Evolutionary conservation across 345 rosid genomes (phyloP).

Genomic region (Ricinus communis): DNA sequence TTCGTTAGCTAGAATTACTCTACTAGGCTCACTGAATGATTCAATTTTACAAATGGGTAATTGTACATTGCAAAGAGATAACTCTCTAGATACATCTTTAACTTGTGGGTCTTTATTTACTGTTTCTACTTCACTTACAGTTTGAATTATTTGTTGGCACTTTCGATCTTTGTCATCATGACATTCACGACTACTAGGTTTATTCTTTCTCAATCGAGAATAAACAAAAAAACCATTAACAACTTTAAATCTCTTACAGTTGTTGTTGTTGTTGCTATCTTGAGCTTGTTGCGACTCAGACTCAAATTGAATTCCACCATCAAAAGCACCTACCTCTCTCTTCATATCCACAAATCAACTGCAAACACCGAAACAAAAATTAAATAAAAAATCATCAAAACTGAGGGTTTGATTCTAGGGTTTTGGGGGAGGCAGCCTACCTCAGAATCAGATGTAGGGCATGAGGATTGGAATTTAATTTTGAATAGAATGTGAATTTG

Average conservation of each 20-base stretch:
- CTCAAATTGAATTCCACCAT: conserved; percentile 27
- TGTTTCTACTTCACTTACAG: neutral
- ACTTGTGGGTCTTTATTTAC: neutral
- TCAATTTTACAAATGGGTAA: conserved; percentile 21
- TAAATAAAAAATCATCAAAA: neutral
- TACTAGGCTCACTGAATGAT: conserved; percentile 19
- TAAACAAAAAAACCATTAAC: conserved; percentile 76
- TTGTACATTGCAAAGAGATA: conserved; percentile 16
- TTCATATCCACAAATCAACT: conserved; percentile 52
- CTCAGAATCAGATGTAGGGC: neutral
- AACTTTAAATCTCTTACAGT: conserved; percentile 58
- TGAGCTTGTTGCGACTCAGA: conserved; percentile 36
- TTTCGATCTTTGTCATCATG: conserved; percentile 22
- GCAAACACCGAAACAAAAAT: neutral
- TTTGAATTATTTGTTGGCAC: neutral
- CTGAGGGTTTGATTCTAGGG: conserved; percentile 10
- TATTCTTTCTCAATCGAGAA: conserved; percentile 45
- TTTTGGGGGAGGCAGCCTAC: neutral
- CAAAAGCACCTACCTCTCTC: conserved; percentile 48
- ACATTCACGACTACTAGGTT: neutral
- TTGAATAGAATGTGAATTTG: neutral
- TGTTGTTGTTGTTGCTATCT: conserved; percentile 30
- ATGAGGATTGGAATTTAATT: conserved; percentile 1
- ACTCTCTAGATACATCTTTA: neutral
- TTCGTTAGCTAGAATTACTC: neutral